Evolutionary conservation across 2,329 filamentous ascomycete genomes (phyloP), one percentile per base, ranked within the genome.

Genomic region (Cladosporium sp.): DNA sequence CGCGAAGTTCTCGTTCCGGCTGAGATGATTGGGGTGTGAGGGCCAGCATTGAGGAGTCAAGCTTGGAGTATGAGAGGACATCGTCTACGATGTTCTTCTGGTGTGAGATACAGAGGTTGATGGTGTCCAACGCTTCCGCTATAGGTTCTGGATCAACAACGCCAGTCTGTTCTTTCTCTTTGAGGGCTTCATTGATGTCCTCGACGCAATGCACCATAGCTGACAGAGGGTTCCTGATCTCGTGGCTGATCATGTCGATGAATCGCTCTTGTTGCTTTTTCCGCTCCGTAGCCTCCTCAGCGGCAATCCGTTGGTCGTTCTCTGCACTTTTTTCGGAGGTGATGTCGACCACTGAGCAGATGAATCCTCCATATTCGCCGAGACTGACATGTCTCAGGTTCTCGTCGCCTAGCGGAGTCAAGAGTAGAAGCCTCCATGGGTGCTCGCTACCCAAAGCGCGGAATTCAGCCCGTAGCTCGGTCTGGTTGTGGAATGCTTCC

Each of bases 21-120:
- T 65, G 53, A 4, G 67, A 67, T 5, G 57, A 64, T n/a, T 69
- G 68, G 2, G 70, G 72, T 12, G 70, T 69, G 23, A 74, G 72
- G 5, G 72, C 71, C 2, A 83, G 70, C 6, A 82, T 73, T 67
- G 77, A 79, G 0, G 80, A 80, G 55, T 82, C 80, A 18, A 82
- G 76, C 63, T 82, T 82, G 46, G 77, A 80, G 26, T 82, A 69
- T 0, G 80, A 81, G 1, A 82, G 72, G 5, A 83, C 75, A 66
- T 83, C 81, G 67, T 83, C 81, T 11, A 83, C 80, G 44, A 83
- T 82, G 26, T 79, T 73, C 67, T 81, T 82, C 65, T 82, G 80
- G 65, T 83, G 81, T 29, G 79, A 76, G 6, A 79, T 79, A 67
- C 81, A 83, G 44, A 80, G 75, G 40, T 80, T 75, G 65, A 83